Evolutionary conservation across 805 yeast species (phyloP), one percentile per base, ranked within the genome.

Genomic region (Jamesozyma jinghongensis): DNA sequence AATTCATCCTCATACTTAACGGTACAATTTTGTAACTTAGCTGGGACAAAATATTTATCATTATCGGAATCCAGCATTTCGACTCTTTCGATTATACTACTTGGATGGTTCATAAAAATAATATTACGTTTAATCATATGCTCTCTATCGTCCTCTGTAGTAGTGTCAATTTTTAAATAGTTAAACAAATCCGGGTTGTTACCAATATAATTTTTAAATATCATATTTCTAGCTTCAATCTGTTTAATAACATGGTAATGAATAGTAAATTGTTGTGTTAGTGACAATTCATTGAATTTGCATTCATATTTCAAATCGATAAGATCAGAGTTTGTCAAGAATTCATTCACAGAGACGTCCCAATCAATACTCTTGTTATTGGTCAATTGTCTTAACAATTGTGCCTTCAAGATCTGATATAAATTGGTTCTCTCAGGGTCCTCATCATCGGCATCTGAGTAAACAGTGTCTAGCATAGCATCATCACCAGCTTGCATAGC

Each of bases 1-100:
- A 41, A 29, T 10, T 49, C 48, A 32, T 50, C 50, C 32, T 47
- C 48, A 33, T 50, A 47, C 22, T 43, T 49, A 10, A 60, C 44
- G 2, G 60, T 49, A 43, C 65, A 57, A 38, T 60, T 57, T 25
- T 42, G 37, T 36, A 60, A 46, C 34, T 56, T 57, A 8, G 59
- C 43, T 4, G 65, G 62, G 12, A 59, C 43, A 13, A 29, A 10
- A 8, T 12, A 37, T 19, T 35, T 34, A 7, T 29, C 11, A 4
- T 26, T 10, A 3, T 18, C 16, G 12, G 42, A 42, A 22, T 46
- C 25, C 13, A 30, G 14, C 10, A 41, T 31, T 16, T 43, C 32
- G 12, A 36, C 42, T 27, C 49, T 44, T 40, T 50, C 49, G 2
- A 57, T 43, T 3, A 59, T 34, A 7, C 51, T 50, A 17, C 59